A percentile compares a stretch with the other conserved stretches of the same genome.
Evolutionary conservation across 257 asterid genomes (phyloP).

Genomic region (Sherardia arvensis): DNA sequence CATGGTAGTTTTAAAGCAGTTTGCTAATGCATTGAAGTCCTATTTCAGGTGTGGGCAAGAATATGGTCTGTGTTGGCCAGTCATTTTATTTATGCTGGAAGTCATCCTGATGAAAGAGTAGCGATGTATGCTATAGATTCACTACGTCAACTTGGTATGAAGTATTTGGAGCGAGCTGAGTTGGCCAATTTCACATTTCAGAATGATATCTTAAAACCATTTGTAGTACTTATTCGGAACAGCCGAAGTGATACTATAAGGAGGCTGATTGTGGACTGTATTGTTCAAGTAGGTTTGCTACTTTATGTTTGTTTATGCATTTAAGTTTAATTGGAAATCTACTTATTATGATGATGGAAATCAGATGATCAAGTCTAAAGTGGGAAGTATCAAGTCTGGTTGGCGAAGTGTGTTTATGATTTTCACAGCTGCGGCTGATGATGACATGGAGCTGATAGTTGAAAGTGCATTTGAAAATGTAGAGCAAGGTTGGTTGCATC

Average conservation of each 20-base stretch:
- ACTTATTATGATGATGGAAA: conserved; percentile 25
- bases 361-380: conserved; percentile 99
- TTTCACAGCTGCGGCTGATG: conserved; percentile 98
- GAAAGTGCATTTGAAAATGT: conserved; percentile 98
- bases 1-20: neutral
- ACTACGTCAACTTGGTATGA: conserved; percentile 91
- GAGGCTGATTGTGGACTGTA: conserved; percentile 94
- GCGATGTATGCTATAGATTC: conserved; percentile 99
- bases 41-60: conserved; percentile 94
- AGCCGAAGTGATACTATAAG: conserved; percentile 83
- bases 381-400: conserved; percentile 95
- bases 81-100: conserved; percentile 97
- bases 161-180: conserved; percentile 97
- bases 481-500: conserved; percentile 68
- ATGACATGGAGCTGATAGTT: conserved; percentile 79
- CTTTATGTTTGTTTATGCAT: conserved; percentile 10
- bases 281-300: conserved; percentile 73
- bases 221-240: conserved; percentile 92
- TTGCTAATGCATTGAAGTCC: conserved; percentile 6
- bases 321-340: conserved; percentile 14
- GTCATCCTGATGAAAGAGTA: conserved; percentile 98
- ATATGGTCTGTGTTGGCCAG: conserved; percentile 95
- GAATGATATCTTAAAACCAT: conserved; percentile 93
- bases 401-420: conserved; percentile 99
- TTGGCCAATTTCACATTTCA: conserved; percentile 99